Conservation (phyloP, 139 green algal species). For the Chlorella sp. region DNA sequence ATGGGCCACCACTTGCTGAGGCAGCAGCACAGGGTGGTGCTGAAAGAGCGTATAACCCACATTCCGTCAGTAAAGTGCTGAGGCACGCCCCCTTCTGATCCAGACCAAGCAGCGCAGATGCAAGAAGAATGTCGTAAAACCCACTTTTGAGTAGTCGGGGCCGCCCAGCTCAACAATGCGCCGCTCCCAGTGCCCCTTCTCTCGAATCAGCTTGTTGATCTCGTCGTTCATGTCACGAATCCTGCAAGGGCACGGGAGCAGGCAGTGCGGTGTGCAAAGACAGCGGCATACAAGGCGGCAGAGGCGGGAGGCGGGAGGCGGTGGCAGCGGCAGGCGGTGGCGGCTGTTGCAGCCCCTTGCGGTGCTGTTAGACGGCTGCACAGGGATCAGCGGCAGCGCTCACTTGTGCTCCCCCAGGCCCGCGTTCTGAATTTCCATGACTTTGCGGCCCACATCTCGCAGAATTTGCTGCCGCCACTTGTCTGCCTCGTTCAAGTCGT, state of each 20-base stretch:
- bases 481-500: constrained; percentile 94
- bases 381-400: neutral
- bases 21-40: too few species aligned
- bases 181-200: constrained; percentile 98
- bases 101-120: too few species aligned
- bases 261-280: neutral
- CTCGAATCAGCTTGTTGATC: constrained; percentile 99
- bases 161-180: constrained; percentile 96
- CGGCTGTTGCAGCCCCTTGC: neutral
- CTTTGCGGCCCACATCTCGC: constrained; percentile 94
- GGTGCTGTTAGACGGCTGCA: too few species aligned
- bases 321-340: too few species aligned
- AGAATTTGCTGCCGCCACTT: constrained; percentile 97
- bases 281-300: neutral
- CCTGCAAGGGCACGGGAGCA: constrained; percentile 49
- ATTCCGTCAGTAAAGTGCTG: too few species aligned
- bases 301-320: neutral
- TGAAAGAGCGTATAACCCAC: too few species aligned
- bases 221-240: constrained; percentile 99
- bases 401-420: constrained; percentile 94
- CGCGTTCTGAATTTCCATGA: constrained; percentile 99
- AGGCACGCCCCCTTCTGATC: too few species aligned
- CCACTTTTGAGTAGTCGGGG: constrained; percentile 89
- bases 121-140: too few species aligned
- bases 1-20: too few species aligned